Evolutionary conservation across 78 protist species (phyloP), one percentile per base, ranked within the genome.

Genomic region (Abeoforma whisleri): DNA sequence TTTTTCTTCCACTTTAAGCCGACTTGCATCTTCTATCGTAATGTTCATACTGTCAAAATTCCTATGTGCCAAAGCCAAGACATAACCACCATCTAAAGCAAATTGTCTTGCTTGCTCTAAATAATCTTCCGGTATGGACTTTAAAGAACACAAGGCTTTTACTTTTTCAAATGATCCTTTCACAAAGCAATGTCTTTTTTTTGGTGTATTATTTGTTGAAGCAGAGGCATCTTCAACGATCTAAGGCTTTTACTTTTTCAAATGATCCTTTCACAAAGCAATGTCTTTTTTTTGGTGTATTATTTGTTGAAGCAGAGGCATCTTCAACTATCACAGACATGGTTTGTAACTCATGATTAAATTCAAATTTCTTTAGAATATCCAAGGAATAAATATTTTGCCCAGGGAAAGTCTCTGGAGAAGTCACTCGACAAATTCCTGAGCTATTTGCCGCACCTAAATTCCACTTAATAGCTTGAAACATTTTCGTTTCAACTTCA

Each of bases 151-250:
- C 25, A 92, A 88, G 1, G 57, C 38, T 19, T 36, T 38, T 1
- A 95, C 74, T 39, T 80, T 80, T 81, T 95, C 98, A n/a, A 96
- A 96, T 22, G 96, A 75, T 1, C 98, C 98, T 75, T 93, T 93
- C n/a, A 88, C 90, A 36, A 72, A 84, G 1, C 84, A 31, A 30
- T 33, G n/a, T 32, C 31, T 0, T 38, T 39, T 80, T 62, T 1
- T 86, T 23, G 30, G n/a, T n/a, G n/a, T n/a, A n/a, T n/a, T n/a
- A n/a, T n/a, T n/a, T n/a, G n/a, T n/a, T n/a, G n/a, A n/a, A n/a
- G n/a, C n/a, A n/a, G n/a, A n/a, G n/a, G n/a, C n/a, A n/a, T n/a
- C n/a, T n/a, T n/a, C n/a, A n/a, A n/a, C n/a, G n/a, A n/a, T n/a
- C n/a, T n/a, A 92, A 88, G 1, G 57, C 38, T 19, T 36, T 38